A percentile compares a stretch with the other conserved stretches of the same genome.
These are phyloP conservation scores for Acanthamoeba sp. DNA, from an alignment of 208 protist genomes.

Conservation along the genomic window DNA sequence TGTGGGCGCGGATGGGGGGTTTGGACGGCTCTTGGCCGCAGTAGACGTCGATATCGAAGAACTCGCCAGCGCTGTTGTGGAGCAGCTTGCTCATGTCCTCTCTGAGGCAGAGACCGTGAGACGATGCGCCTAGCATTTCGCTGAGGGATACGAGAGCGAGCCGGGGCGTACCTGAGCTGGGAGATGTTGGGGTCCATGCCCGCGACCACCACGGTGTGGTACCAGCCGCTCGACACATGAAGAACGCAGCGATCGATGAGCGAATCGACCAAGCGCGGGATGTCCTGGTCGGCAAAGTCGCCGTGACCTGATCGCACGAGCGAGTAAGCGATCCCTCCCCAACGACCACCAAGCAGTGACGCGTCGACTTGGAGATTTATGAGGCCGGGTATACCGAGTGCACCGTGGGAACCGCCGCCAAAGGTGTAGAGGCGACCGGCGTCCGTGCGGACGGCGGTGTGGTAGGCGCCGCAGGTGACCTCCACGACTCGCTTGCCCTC, in stretches of 20 bases:
- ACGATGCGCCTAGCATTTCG: too few relatives aligned
- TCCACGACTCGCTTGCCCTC: slow-evolving; percentile 16
- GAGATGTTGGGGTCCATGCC: slow-evolving; percentile 53
- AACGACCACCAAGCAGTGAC: too few relatives aligned
- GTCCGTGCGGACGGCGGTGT: slow-evolving; percentile 27
- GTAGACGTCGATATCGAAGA: not conserved
- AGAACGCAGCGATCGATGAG: not conserved
- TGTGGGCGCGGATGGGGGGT: not conserved
- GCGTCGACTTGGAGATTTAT: too few relatives aligned
- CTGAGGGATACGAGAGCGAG: not conserved
- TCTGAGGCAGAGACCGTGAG: not conserved
- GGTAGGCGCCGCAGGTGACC: slow-evolving; percentile 8
- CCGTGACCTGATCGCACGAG: not conserved
- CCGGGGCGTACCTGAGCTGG: not conserved
- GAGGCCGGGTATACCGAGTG: slow-evolving; percentile 13
- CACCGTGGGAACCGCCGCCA: not conserved
- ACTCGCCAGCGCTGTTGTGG: not conserved
- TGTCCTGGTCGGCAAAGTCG: not conserved
- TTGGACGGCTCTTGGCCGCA: slow-evolving; percentile 8
- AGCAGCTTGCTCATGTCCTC: slow-evolving; percentile 25
- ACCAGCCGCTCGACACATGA: slow-evolving; percentile 14
- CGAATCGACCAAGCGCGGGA: slow-evolving; percentile 44
- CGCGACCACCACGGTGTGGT: slow-evolving; percentile 39
- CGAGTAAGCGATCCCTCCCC: too few relatives aligned
- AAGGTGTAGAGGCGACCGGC: slow-evolving; percentile 52